phyloP scores from a whole-genome alignment of 352 stramenopile species.

The Phytophthora podocarpi region DNA sequence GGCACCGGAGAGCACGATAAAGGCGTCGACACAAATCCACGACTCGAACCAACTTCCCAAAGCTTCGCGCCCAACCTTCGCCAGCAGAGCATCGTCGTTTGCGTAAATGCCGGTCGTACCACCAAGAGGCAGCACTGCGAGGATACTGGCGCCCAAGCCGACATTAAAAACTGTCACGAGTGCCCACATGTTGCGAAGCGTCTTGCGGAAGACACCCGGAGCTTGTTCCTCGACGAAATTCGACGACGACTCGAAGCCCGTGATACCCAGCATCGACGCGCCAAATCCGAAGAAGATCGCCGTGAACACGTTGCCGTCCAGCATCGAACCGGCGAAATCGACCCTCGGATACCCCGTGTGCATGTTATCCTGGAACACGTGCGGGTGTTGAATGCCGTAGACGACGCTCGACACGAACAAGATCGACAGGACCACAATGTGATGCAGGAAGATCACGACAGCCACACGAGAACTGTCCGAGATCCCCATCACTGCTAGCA shows the following conservation, averaged over 20 bases:
- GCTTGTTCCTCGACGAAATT: constrained; percentile 90
- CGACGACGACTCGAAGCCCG: constrained; percentile 86
- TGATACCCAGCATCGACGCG: constrained; percentile 87
- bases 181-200: constrained; percentile 79
- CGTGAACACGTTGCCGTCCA: constrained; percentile 46
- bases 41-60: constrained; percentile 49
- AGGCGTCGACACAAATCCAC: constrained; percentile 80
- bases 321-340: constrained; percentile 50
- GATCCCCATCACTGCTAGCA: constrained; percentile 77
- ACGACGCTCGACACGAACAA: constrained; percentile 55
- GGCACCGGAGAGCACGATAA: constrained; percentile 84
- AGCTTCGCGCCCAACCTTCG: constrained; percentile 52
- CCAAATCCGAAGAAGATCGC: constrained; percentile 77
- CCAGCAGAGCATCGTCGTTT: constrained; percentile 66
- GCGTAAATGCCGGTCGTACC: constrained; percentile 52
- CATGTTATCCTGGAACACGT: constrained; percentile 73
- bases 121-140: constrained; percentile 76
- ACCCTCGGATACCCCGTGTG: constrained; percentile 55
- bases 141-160: constrained; percentile 61
- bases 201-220: constrained; percentile 77
- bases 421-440: constrained; percentile 69
- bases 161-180: constrained; percentile 87
- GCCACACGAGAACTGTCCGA: constrained; percentile 79
- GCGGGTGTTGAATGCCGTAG: constrained; percentile 59
- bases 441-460: constrained; percentile 82